Conservation (phyloP, 495 filamentous ascomycete genomes). For the Glonium stellatum region DNA sequence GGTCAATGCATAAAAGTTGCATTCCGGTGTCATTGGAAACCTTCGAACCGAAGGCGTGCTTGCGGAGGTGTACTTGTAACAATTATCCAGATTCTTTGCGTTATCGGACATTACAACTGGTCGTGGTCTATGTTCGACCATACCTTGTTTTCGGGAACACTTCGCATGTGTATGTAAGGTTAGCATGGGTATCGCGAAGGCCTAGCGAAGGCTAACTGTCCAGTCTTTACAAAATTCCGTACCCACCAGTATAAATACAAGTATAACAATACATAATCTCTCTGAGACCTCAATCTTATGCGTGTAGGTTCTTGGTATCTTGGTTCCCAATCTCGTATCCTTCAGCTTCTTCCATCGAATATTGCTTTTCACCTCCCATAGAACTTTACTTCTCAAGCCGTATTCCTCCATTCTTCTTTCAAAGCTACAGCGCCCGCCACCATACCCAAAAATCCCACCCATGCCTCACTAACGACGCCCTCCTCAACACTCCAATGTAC, state of each 20-base stretch:
- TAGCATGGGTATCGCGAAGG: not conserved
- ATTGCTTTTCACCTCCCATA: not conserved
- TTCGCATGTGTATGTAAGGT: not conserved
- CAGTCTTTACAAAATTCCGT: not conserved
- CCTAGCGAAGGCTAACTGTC: not conserved
- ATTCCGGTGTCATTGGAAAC: too few species aligned
- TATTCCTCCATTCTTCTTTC: constrained; percentile 53
- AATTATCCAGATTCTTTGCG: not conserved
- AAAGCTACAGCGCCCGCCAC: constrained; percentile 63
- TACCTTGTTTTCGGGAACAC: not conserved
- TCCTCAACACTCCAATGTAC: constrained; percentile 77
- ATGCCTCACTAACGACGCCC: constrained; percentile 53
- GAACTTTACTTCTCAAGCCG: constrained; percentile 18
- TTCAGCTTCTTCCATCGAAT: too few species aligned
- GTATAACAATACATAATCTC: not conserved
- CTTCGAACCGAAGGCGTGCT: too few species aligned
- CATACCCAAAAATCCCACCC: constrained; percentile 57
- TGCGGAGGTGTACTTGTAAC: too few species aligned
- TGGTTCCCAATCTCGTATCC: not conserved
- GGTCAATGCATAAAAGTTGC: too few species aligned
- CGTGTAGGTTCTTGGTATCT: not conserved
- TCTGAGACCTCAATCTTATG: not conserved
- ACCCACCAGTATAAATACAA: not conserved
- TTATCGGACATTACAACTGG: not conserved
- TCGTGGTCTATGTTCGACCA: not conserved